Evolutionary conservation across 2,329 filamentous ascomycete species (phyloP).

Genomic region (Penicillium sp.): DNA sequence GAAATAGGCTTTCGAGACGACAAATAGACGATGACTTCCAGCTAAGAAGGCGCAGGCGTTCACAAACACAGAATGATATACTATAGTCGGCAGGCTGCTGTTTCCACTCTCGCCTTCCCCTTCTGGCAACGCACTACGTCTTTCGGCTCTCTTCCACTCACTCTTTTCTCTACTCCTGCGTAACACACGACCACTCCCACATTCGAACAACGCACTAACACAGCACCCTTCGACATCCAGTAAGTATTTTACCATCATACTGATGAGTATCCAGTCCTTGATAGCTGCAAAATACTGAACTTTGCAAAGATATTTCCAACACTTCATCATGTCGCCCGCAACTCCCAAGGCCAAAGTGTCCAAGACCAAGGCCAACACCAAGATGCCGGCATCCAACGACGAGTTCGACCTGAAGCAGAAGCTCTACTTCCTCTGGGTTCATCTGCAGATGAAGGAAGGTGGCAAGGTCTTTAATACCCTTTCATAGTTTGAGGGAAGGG

Average conservation of each 20-base stretch:
- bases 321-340: not conserved
- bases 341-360: not conserved
- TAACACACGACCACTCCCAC: not conserved
- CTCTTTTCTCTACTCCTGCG: not conserved
- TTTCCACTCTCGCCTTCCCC: not conserved
- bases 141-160: not conserved
- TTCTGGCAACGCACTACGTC: not conserved
- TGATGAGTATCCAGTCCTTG: not conserved
- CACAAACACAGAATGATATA: no score
- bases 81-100: no score
- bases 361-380: not conserved
- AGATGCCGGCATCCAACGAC: not conserved
- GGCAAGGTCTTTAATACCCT: not conserved
- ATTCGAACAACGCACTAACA: not conserved
- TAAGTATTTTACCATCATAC: not conserved
- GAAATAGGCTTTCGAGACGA: no score
- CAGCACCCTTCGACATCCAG: not conserved
- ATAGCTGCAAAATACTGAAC: no score
- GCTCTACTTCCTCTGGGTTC: conserved; percentile 1
- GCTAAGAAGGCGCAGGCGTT: no score
- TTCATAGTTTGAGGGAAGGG: no score
- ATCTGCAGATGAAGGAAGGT: not conserved
- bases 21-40: no score
- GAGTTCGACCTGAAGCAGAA: not conserved
- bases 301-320: not conserved